Conservation (phyloP, 1,139 yeast species). For the Candida dubliniensis region DNA sequence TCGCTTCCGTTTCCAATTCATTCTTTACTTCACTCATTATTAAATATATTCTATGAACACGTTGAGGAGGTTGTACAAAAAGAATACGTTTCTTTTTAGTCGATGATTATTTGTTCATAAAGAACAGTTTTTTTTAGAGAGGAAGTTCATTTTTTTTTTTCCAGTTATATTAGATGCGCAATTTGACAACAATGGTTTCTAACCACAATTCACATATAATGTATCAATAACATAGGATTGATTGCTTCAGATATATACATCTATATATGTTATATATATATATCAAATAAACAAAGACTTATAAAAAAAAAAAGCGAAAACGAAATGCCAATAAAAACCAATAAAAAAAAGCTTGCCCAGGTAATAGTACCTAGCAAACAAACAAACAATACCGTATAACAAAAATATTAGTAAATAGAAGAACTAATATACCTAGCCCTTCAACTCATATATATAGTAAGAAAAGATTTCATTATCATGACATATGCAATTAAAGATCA, state of each 20-base stretch:
- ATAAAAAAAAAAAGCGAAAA: neutral
- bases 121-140: too few species aligned
- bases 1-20: neutral
- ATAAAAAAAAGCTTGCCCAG: neutral
- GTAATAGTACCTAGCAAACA: neutral
- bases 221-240: too few species aligned
- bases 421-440: too few species aligned
- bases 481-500: neutral
- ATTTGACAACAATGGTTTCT: neutral
- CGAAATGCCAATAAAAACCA: neutral
- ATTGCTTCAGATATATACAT: neutral
- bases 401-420: too few species aligned
- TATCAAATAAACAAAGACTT: neutral
- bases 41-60: too few species aligned
- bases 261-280: neutral
- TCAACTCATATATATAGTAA: neutral
- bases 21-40: too few species aligned
- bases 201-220: too few species aligned
- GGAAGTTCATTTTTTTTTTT: too few species aligned
- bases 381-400: neutral
- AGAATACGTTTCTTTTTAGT: too few species aligned
- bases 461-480: neutral
- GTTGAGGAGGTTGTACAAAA: too few species aligned
- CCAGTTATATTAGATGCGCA: neutral
- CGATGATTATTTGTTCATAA: too few species aligned